Percentiles rank a stretch among this genome's conserved stretches.
phyloP scores from a whole-genome alignment of 2,329 filamentous ascomycete genomes.

The Cercospora zeae-maydis region DNA sequence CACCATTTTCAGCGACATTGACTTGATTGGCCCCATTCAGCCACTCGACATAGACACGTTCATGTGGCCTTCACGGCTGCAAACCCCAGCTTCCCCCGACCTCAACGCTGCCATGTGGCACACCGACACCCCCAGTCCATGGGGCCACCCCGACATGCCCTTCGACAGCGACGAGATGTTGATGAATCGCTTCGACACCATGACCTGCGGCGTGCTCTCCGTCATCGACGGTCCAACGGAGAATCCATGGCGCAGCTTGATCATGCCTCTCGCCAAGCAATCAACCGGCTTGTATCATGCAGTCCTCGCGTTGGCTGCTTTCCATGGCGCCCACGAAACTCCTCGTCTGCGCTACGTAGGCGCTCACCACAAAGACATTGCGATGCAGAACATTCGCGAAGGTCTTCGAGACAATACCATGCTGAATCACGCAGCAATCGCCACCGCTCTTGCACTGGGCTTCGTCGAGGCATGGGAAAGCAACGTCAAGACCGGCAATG shows the following conservation, averaged over 20 bases:
- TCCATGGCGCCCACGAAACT: slow-evolving; percentile 60
- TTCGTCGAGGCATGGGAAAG: slow-evolving; percentile 71
- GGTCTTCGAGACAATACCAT: slow-evolving; percentile 57
- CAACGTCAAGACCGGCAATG: slow-evolving; percentile 64
- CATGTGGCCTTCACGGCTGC: slow-evolving; percentile 20
- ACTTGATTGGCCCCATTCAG: slow-evolving; percentile 20
- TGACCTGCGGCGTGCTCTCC: slow-evolving; percentile 68
- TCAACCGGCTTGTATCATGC: slow-evolving; percentile 66
- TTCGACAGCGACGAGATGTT: slow-evolving; percentile 56
- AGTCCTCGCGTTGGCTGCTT: slow-evolving; percentile 65
- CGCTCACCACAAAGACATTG: slow-evolving; percentile 65
- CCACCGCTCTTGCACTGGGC: slow-evolving; percentile 65
- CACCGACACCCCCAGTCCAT: background rate
- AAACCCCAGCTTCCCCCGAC: slow-evolving; percentile 16
- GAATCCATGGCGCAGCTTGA: slow-evolving; percentile 67
- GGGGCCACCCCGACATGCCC: slow-evolving; percentile 30
- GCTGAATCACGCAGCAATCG: slow-evolving; percentile 62
- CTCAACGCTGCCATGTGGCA: slow-evolving; percentile 4
- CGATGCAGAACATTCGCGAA: slow-evolving; percentile 56
- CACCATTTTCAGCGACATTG: slow-evolving; percentile 20
- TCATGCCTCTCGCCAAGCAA: slow-evolving; percentile 65
- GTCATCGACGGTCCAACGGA: slow-evolving; percentile 66
- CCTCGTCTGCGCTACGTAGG: slow-evolving; percentile 59
- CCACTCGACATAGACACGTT: slow-evolving; percentile 14
- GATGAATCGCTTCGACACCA: slow-evolving; percentile 59